Evolutionary conservation across 805 yeast genomes (phyloP), one percentile per base, ranked within the genome.

Genomic region (Cyberlindnera japonica): DNA sequence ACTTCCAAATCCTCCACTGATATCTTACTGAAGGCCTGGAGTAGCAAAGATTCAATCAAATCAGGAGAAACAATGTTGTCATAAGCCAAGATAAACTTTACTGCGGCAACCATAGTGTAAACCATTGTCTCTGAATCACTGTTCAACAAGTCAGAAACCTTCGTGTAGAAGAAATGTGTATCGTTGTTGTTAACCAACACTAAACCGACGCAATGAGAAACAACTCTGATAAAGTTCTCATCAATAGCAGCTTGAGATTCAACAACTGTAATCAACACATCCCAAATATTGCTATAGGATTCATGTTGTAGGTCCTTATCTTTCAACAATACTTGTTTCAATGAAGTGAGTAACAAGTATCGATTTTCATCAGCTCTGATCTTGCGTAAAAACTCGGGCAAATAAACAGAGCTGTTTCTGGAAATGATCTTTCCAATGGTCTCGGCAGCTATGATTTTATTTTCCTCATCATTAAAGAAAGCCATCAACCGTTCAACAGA

Each of bases 361-460:
- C 54, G 51, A n/a, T 51, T 33, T 13, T 58, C 47, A 25, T 47
- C 52, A 3, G 44, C 43, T 13, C 37, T 43, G 32, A 69, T 49
- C 30, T 54, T 50, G 0, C 46, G 33, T 25, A 79, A 48, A 35
- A 78, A 56, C 3, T 43, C 31, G 1, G 69, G 64, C n/a, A 76
- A 51, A 40, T 70, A 67, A 5, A 47, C 55, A 2, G 56, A 50
- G 6, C 69, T 51, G 44, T 75, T 64, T 26, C 61, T 60, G 3
- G 71, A 60, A 9, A 74, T 63, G 18, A 76, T 55, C 11, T 71
- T 67, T 2, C 85, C 83, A 21, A 79, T 54, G 0, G 81, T 67
- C 35, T 71, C 68, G 1, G 83, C 73, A 2, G 83, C 69, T 17
- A 75, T 74, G 7, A 65, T 47, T 38, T 67, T 67, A 5, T 72